Evolutionary conservation across 2,329 filamentous ascomycete species (phyloP).

Genomic region (Coleophoma cylindrospora): DNA sequence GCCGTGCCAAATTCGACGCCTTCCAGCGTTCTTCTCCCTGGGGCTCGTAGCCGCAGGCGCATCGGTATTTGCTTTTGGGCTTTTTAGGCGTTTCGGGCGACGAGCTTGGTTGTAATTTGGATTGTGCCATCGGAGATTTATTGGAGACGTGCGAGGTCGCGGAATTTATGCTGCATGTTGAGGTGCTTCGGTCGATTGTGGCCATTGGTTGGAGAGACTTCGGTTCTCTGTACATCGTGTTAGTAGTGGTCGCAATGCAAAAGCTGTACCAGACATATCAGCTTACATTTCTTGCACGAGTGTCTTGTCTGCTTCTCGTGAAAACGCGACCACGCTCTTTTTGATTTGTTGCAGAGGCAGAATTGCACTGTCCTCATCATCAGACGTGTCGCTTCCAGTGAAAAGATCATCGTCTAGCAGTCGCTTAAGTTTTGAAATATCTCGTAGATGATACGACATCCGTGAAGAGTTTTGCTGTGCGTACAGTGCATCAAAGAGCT

Average conservation of each 20-base stretch:
- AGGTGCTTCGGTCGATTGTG: neutral
- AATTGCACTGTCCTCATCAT: neutral
- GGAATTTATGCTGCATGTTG: neutral
- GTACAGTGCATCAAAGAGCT: neutral
- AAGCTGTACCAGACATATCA: too few species aligned
- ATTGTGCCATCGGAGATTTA: neutral
- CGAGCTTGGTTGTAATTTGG: neutral
- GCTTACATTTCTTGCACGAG: neutral
- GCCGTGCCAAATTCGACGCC: slow-evolving; percentile 18
- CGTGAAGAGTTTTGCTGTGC: neutral
- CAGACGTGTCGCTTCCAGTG: neutral
- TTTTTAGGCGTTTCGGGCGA: neutral
- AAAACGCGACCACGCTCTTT: neutral
- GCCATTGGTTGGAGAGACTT: neutral
- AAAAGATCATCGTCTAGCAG: neutral
- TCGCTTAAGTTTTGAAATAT: neutral
- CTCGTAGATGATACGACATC: neutral
- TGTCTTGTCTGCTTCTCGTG: neutral
- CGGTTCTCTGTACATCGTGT: too few species aligned
- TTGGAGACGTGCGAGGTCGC: neutral
- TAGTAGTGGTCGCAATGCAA: too few species aligned
- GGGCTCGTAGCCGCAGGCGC: slow-evolving; percentile 14
- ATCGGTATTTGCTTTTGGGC: slow-evolving; percentile 7
- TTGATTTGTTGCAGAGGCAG: neutral
- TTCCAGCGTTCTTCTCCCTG: slow-evolving; percentile 20